phyloP scores from a whole-genome alignment of 1,284 basidiomycete species.

The Marasmius tenuissimus region DNA sequence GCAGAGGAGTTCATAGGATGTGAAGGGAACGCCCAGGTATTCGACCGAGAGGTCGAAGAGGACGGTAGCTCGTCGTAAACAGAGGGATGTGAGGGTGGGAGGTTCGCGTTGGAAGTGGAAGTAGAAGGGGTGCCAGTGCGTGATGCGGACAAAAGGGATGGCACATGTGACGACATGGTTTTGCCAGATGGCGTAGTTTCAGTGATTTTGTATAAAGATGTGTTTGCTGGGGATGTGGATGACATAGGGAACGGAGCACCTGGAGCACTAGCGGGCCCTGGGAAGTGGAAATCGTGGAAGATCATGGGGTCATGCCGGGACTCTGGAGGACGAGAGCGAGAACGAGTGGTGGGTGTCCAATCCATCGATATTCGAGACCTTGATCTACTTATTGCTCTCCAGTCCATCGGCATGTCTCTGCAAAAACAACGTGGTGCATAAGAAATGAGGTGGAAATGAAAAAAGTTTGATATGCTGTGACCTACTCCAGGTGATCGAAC shows the following conservation, averaged over 20 bases:
- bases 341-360: conserved; percentile 75
- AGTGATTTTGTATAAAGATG: background rate
- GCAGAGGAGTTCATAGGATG: conserved; percentile 33
- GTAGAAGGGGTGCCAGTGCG: background rate
- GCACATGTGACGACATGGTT: conserved; percentile 1
- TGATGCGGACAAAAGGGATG: conserved; percentile 3
- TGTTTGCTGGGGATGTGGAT: background rate
- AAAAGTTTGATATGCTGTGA: conserved; percentile 32
- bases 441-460: conserved; percentile 2
- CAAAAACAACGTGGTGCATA: conserved; percentile 14
- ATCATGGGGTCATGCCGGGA: conserved; percentile 30
- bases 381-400: conserved; percentile 90
- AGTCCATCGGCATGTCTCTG: conserved; percentile 81
- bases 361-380: conserved; percentile 90
- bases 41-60: background rate
- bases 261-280: conserved; percentile 7
- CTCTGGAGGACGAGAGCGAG: conserved; percentile 67
- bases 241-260: conserved; percentile 25
- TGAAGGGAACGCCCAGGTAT: conserved; percentile 29
- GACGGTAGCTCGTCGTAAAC: background rate
- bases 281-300: conserved; percentile 36
- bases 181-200: background rate
- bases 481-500: conserved; percentile 74
- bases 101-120: background rate
- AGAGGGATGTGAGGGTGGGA: background rate